Base-by-base conservation (phyloP, 768 basidiomycete genomes). In the Tulasnella sp. region DNA sequence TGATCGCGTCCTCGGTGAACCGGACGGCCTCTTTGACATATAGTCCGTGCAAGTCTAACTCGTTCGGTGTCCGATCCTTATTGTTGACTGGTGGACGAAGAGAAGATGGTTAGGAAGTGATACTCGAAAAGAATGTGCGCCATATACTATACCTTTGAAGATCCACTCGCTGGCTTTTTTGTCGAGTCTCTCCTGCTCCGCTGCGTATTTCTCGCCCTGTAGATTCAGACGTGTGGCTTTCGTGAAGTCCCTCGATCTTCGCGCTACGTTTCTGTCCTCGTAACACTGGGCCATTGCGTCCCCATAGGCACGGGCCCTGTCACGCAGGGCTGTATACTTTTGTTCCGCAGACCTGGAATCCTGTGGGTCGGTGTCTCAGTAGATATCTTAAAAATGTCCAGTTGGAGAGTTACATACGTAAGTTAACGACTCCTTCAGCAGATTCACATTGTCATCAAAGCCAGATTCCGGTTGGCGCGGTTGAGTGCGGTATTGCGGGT, bases 1-100 rank as follows among this genome's bases (percentile, higher is more conserved):
- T 73, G 26, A 96, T 78, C 11, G 86, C 84, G 21, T 70, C 66
- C 64, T 97, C 94, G 1, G 81, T 83, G 53, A 77, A 78, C 44
- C 78, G 74, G 50, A 95, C 81, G 23, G 93, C 90, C 72, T 98
- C 95, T 68, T 90, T 91, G 62, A 95, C 93, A 70, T 89, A 95
- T 3, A 98, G 73, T 1, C 91, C 94, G 68, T 97, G 94, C 24
- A 97, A 73, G 70, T 97, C 89, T 47, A 96, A 74, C 69, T 92
- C 87, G 1, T 85, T 87, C 0, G 78, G 77, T 60, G 78, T 70
- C 53, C 84, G 83, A 62, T 86, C 82, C 80, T 84, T 77, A 73
- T 94, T 92, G 65, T 89, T 91, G 70, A 85, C 87, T 88, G n/a
- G n/a, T n/a, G n/a, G n/a, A n/a, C n/a, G n/a, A n/a, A n/a, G 63